These are phyloP conservation scores for Forsythia suspensa DNA, from an alignment of 257 asterid genomes.

Conservation along the genomic window DNA sequence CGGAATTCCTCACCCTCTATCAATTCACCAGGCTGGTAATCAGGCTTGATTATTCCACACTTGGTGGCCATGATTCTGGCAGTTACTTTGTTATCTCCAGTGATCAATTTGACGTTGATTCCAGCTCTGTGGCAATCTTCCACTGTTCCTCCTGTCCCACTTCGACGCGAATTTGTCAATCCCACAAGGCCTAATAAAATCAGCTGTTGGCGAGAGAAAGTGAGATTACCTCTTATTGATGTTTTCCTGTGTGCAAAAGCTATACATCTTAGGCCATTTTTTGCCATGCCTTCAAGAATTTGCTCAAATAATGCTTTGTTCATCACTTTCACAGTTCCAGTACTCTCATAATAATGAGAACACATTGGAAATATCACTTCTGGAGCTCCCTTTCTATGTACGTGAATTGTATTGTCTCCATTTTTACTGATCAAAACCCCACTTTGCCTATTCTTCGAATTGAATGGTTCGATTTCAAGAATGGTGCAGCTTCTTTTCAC, in stretches of 20 bases:
- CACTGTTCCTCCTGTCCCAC: conserved; percentile 3
- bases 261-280: conserved; percentile 30
- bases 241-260: conserved; percentile 32
- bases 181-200: conserved; percentile 29
- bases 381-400: conserved; percentile 31
- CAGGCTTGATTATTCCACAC: conserved; percentile 19
- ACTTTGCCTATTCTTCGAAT: conserved; percentile 20
- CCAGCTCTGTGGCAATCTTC: conserved; percentile 21
- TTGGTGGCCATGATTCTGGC: conserved; percentile 20
- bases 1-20: conserved; percentile 22
- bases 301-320: conserved; percentile 9
- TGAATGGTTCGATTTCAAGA: conserved; percentile 30
- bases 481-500: conserved; percentile 16
- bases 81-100: conserved; percentile 26
- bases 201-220: conserved; percentile 12
- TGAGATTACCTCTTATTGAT: conserved; percentile 20
- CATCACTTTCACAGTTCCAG: conserved; percentile 16
- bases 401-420: conserved; percentile 29
- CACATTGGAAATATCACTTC: conserved; percentile 28
- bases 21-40: not conserved
- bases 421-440: conserved; percentile 27
- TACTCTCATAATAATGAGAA: conserved; percentile 34
- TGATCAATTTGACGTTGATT: conserved; percentile 26
- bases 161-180: conserved; percentile 2
- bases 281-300: conserved; percentile 26